Evolutionary conservation across 495 filamentous ascomycete species (phyloP), one percentile per base, ranked within the genome.

Genomic region (Massariosphaeria phaeospora): DNA sequence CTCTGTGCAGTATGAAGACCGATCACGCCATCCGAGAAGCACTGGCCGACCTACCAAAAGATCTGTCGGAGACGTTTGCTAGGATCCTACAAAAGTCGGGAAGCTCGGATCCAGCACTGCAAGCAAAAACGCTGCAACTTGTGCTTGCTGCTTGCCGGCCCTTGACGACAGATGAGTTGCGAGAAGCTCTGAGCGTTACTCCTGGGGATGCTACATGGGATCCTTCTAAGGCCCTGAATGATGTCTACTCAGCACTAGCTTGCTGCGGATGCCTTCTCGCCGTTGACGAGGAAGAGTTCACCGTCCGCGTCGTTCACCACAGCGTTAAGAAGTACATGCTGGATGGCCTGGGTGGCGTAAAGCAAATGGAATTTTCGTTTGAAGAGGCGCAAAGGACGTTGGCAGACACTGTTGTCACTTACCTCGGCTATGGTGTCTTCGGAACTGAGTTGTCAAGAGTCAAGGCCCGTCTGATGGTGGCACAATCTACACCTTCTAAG

Each of bases 241-340:
- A 74, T 40, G 55, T 74, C 46, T 61, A 66, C 51, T 62, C 60
- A 26, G 57, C 53, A 53, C 55, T 75, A 30, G 42, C 57, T 30
- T 69, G 64, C 50, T 76, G 73, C 52, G 72, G 71, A 52, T 66
- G 72, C 45, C 70, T 76, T 10, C 27, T 76, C 26, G 65, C 50
- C n/a, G 59, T 76, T 25, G 73, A 77, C 39, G 73, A 77, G 64
- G 73, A 77, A 49, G 65, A 70, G 9, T 39, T 57, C 4, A 71
- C 72, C 1, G 60, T 73, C 24, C 59, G 68, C 44, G 52, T 75
- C 18, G 61, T 73, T 25, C 73, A 77, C 52, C 67, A 70, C 38
- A 76, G 71, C 55, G 63, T 77, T 36, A 68, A 64, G 48, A 68
- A 76, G 52, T 75, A 71, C 52, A 57, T 77, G 18, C 59, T 75